Evolutionary conservation across 176 grass and related monocot genomes (phyloP), one percentile per base, ranked within the genome.

Genomic region (Thinopyrum elongatum): DNA sequence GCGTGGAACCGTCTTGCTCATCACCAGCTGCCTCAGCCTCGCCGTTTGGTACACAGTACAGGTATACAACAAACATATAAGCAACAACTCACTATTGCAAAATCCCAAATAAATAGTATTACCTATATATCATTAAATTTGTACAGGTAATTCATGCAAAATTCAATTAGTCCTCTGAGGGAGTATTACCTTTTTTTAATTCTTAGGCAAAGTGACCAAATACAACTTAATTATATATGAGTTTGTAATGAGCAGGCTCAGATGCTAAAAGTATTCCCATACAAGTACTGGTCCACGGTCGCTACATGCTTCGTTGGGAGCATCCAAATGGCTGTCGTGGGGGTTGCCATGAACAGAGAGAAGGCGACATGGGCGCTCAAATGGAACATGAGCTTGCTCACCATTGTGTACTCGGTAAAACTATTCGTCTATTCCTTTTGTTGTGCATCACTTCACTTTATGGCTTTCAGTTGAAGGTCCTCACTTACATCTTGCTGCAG

Each of bases 361-460:
- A 88, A 84, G 81, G 81, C 36, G 4, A 84, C 87, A 17, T 88
- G 87, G 87, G 51, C 62, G 28, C 65, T 88, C 36, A 88, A 88
- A 72, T 88, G 87, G 87, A 79, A 88, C 74, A 88, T 73, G 81
- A 88, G 87, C 81, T 62, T 88, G 53, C 87, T 88, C n/a, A 84
- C 86, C 1, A 88, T 88, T 13, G 81, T 88, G 31, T 88, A 88
- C 65, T 88, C 87, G 75, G 87, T 88, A 83, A 39, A 36, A 22
- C 11, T 78, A 16, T 25, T 60, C 23, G 14, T 1, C 11, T 78
- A 16, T 36, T 60, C 23, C 22, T 60, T 36, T 60, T 15, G 3
- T 4, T 13, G 51, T 14, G 2, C 53, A 61, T 10, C 33, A 10
- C 4, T 59, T 10, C 33, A 17, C 22, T 59, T 38, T 25, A 2